Evolutionary conservation across 139 green algal genomes (phyloP), one percentile per base, ranked within the genome.

Genomic region (Nannochloris sp.): DNA sequence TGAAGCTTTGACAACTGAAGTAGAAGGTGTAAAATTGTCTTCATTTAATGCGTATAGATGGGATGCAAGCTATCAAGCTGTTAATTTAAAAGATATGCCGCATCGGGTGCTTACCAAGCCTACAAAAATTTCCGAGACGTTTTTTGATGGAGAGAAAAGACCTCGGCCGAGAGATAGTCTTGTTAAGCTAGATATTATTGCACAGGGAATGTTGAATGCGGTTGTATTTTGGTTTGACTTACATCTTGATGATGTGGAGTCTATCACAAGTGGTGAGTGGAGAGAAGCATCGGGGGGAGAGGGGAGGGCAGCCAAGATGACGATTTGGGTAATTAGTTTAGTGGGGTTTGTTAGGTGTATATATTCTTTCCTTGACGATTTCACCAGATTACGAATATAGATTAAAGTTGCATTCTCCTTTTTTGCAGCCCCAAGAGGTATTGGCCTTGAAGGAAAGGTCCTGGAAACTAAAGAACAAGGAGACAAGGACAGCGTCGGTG

Each of bases 191-290:
- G 68, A 82, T 25, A 61, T 75, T 30, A 64, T 79, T 14, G 39
- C 37, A 6, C 33, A 31, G 23, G 88, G 87, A 4, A 48, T 67
- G 6, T 54, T 95, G 36, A 95, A 95, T 51, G 83, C 80, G 3
- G 70, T 94, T 6, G 70, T 70, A 2, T 85, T 90, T 55, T 95
- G 87, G 87, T 91, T 89, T 56, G 87, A 94, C 55, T 69, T 95
- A 25, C 72, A 88, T 39, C 76, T 92, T 35, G 85, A 90, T 54
- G 84, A 87, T 7, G 59, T 83, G 10, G 70, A 83, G 34, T 82
- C 73, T 6, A 61, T 89, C 30, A 84, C 78, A 31, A 81, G 65
- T 13, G 82, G 70, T 80, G 54, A 1, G n/a, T n/a, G n/a, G n/a
- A n/a, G n/a, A n/a, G n/a, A n/a, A n/a, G n/a, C n/a, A n/a, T n/a